Base-by-base conservation (phyloP, 2,329 filamentous ascomycete species). In the Claviceps sp. region DNA sequence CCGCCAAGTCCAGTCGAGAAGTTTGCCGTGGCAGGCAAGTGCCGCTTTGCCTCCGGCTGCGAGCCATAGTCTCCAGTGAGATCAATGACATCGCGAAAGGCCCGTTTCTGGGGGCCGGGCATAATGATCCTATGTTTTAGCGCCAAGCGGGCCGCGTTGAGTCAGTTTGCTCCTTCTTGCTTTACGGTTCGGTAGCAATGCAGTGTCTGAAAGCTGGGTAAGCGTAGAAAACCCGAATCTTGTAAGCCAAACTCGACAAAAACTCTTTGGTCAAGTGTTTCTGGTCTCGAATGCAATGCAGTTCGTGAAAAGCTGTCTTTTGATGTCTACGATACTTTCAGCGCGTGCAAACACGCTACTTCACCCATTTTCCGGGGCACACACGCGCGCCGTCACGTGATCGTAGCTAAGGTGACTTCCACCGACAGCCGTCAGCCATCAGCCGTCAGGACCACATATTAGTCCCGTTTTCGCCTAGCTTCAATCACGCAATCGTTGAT, bases 21-120 rank as follows among this genome's bases (percentile, higher is more conserved):
- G 36, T 43, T 47, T 34, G 39, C 50, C 36, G 52, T 50, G 42
- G 56, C 54, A 36, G 54, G 50, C 42, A 61, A 60, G 43, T 54
- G 59, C 11, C 64, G 60, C 53, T 67, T 68, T 23, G 54, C 49
- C 46, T 48, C 55, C 38, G 54, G 55, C 46, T 50, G 59, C 51
- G 44, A 52, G 22, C 54, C 58, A 50, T 67, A 61, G 44, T 70
- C 70, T 23, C 61, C 66, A 9, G 69, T 71, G 14, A 76, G 62
- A 58, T 75, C 71, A 53, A 74, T 60, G 39, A 67, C 59, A 34
- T 67, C 63, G 2, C 13, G 47, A 47, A 55, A 57, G 9, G 56
- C 45, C 17, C 73, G 69, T 60, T 75, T 75, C 16, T 49, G 51
- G 26, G 39, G 26, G 17, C 43, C 46, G 29, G 54, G 37, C 57